These are phyloP conservation scores for Penicillium canariense DNA, from an alignment of 495 filamentous ascomycete species.

Conservation along the genomic window DNA sequence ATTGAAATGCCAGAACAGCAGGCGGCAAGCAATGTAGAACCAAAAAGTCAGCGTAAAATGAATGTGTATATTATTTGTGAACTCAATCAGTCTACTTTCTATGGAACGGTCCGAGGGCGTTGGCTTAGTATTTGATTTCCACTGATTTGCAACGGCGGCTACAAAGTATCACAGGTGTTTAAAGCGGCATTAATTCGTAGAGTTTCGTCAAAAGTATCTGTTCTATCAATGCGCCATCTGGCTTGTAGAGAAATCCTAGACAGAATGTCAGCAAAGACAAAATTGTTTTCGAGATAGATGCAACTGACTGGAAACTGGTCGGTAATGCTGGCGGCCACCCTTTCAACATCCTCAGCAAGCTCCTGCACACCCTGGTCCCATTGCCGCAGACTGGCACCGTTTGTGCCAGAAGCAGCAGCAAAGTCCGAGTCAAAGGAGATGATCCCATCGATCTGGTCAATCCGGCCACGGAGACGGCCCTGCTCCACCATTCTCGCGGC, in stretches of 20 bases:
- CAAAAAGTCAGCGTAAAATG: no score
- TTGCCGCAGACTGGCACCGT: constrained; percentile 59
- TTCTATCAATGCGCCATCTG: constrained; percentile 30
- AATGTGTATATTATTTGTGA: no score
- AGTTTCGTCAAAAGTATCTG: constrained; percentile 2
- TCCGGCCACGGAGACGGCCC: constrained; percentile 76
- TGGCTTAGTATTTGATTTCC: no score
- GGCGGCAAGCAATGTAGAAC: no score
- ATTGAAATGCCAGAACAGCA: no score
- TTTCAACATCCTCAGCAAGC: constrained; percentile 84
- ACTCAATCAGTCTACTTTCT: no score
- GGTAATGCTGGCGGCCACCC: constrained; percentile 56
- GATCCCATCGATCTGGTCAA: constrained; percentile 89
- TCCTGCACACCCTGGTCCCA: constrained; percentile 90
- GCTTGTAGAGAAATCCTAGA: constrained; percentile 29
- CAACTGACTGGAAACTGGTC: constrained; percentile 43
- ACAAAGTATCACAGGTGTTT: background rate
- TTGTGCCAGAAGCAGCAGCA: constrained; percentile 58
- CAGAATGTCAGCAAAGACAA: constrained; percentile 16
- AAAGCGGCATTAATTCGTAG: constrained; percentile 19
- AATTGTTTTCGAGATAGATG: background rate
- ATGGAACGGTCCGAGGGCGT: no score
- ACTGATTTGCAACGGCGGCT: no score
- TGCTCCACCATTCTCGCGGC: constrained; percentile 96
- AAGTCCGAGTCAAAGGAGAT: constrained; percentile 75